Conservation (phyloP, 169 alveolate species). For the Plasmodium inui region DNA sequence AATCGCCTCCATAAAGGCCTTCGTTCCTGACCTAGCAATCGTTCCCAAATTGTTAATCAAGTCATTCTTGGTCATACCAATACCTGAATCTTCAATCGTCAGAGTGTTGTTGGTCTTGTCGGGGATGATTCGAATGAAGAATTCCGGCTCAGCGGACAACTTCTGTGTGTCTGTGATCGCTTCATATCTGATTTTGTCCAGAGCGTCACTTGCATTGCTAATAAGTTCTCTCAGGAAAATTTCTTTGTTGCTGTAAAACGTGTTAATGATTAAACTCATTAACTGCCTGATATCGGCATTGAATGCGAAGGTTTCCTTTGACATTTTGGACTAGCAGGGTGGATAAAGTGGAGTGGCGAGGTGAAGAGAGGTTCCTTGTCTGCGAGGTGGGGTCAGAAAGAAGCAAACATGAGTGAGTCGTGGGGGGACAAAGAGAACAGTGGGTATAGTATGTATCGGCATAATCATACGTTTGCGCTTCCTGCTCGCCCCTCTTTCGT, state of each 20-base stretch:
- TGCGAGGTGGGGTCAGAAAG: not conserved
- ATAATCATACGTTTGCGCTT: not conserved
- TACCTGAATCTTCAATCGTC: slow-evolving; percentile 98
- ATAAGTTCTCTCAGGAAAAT: slow-evolving; percentile 99
- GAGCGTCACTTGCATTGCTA: slow-evolving; percentile 99
- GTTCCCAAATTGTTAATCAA: slow-evolving; percentile 98
- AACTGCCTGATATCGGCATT: slow-evolving; percentile 99
- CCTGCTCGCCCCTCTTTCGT: not conserved
- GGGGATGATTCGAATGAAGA: slow-evolving; percentile 95
- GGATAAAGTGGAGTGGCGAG: not conserved
- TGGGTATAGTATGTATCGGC: not conserved
- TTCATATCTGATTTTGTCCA: slow-evolving; percentile 98
- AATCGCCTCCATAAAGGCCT: slow-evolving; percentile 99
- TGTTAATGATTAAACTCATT: slow-evolving; percentile 98
- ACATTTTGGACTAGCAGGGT: slow-evolving; percentile 10
- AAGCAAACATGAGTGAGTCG: not conserved
- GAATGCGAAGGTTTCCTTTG: slow-evolving; percentile 96
- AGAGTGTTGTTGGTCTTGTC: slow-evolving; percentile 97
- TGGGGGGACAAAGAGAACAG: not conserved
- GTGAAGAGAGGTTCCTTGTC: not conserved
- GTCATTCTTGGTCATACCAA: slow-evolving; percentile 99
- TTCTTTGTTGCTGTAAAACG: slow-evolving; percentile 99
- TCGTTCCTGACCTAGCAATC: slow-evolving; percentile 99
- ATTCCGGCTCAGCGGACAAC: slow-evolving; percentile 93
- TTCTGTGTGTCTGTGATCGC: slow-evolving; percentile 97